A percentile compares a stretch with the other conserved stretches of the same genome.
phyloP scores from a whole-genome alignment of 495 filamentous ascomycete genomes.

The Podospora pseudocomata region DNA sequence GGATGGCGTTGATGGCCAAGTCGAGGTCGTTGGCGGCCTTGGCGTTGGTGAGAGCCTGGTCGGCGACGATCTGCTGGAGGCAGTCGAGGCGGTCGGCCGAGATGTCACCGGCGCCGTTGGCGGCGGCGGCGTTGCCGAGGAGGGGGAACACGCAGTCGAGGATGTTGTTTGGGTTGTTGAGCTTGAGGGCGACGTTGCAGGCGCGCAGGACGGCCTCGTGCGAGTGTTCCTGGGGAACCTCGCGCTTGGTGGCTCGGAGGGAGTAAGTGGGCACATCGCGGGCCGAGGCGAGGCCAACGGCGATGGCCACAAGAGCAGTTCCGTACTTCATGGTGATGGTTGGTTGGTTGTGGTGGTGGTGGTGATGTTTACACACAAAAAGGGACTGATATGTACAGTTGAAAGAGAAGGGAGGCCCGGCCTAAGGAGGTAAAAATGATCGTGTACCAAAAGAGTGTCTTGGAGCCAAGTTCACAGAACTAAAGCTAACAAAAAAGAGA shows the following conservation, averaged over 20 bases:
- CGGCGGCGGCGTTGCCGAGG: slow-evolving; percentile 59
- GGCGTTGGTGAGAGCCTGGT: slow-evolving; percentile 68
- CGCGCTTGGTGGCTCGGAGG: slow-evolving; percentile 43
- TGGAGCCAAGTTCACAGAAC: slow-evolving; percentile 49
- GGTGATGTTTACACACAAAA: slow-evolving; percentile 14
- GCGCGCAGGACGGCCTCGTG: slow-evolving; percentile 53
- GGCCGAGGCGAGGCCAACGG: slow-evolving; percentile 29
- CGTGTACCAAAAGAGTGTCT: slow-evolving; percentile 34
- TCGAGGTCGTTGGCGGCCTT: slow-evolving; percentile 57
- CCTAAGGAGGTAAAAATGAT: slow-evolving; percentile 32
- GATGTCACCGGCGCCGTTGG: slow-evolving; percentile 53
- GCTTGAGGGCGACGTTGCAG: slow-evolving; percentile 43
- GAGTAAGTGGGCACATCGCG: slow-evolving; percentile 31
- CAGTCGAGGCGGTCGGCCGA: slow-evolving; percentile 52
- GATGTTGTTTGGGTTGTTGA: slow-evolving; percentile 61
- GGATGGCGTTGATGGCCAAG: slow-evolving; percentile 54
- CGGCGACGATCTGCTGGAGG: slow-evolving; percentile 62
- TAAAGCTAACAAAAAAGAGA: slow-evolving; percentile 33
- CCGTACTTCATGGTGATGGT: slow-evolving; percentile 49
- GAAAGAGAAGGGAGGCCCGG: slow-evolving; percentile 34
- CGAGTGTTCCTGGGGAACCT: slow-evolving; percentile 62
- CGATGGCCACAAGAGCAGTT: slow-evolving; percentile 33
- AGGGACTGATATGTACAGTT: slow-evolving; percentile 18
- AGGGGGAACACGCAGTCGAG: slow-evolving; percentile 60
- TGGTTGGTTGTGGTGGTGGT: slow-evolving; percentile 32